A percentile compares a stretch with the other conserved stretches of the same genome.
These are phyloP conservation scores for Mycena amicta DNA, from an alignment of 768 basidiomycete species.

Conservation along the genomic window DNA sequence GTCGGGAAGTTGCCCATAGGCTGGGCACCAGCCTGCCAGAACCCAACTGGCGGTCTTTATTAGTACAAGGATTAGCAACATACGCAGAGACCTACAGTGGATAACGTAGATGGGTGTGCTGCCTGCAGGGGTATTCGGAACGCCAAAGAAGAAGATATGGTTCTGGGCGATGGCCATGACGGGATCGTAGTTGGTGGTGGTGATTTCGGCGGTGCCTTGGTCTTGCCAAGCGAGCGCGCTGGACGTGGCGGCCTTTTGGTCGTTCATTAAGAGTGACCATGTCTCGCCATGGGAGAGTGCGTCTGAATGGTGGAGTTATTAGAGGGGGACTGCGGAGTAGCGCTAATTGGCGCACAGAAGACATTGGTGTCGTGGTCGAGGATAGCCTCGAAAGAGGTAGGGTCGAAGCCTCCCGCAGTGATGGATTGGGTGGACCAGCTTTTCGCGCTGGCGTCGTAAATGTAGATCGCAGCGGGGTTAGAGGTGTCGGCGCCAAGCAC, in stretches of 20 bases:
- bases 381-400: slow-evolving; percentile 65
- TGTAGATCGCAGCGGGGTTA: slow-evolving; percentile 71
- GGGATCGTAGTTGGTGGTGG: slow-evolving; percentile 58
- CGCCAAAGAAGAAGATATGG: slow-evolving; percentile 81
- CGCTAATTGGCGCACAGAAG: slow-evolving; percentile 62
- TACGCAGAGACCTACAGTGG: slow-evolving; percentile 61
- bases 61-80: neutral
- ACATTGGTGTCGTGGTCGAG: slow-evolving; percentile 95
- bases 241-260: slow-evolving; percentile 61
- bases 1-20: slow-evolving; percentile 63
- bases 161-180: slow-evolving; percentile 85
- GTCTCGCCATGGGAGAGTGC: slow-evolving; percentile 67
- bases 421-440: slow-evolving; percentile 80
- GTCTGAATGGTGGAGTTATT: slow-evolving; percentile 42
- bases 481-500: slow-evolving; percentile 76
- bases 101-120: slow-evolving; percentile 82
- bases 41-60: too few relatives aligned
- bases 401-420: slow-evolving; percentile 58
- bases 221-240: slow-evolving; percentile 65
- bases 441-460: slow-evolving; percentile 73
- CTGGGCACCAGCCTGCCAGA: slow-evolving; percentile 74
- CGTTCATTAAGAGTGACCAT: slow-evolving; percentile 70
- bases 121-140: slow-evolving; percentile 68
- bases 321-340: neutral
- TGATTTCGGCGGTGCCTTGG: slow-evolving; percentile 58